Evolutionary conservation across 1,284 basidiomycete species (phyloP), one percentile per base, ranked within the genome.

Genomic region (Takashimella koratensis): DNA sequence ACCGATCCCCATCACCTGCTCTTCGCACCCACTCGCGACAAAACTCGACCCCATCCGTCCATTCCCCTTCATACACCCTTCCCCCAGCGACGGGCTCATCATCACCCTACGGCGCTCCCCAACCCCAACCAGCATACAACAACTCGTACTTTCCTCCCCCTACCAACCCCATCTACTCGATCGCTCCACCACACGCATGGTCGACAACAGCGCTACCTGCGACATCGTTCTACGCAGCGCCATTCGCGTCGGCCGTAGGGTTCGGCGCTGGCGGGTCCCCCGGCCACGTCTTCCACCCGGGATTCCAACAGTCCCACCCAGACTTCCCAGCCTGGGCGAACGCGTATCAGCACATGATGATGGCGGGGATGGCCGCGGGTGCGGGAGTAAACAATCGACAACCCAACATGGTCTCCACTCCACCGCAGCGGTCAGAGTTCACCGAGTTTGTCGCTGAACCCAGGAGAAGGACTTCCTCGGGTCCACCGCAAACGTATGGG

Each of bases 261-360:
- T 10, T 25, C 22, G 2, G 25, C 48, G 41, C 22, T 53, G 49
- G 21, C 30, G 43, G 24, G 53, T n/a, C n/a, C n/a, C n/a, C n/a
- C n/a, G 51, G 40, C 45, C 45, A 13, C 26, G 58, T 59, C 21
- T 60, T 60, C 47, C 60, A 63, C 22, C 63, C 55, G 13, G 63
- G 61, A n/a, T 67, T 64, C 43, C 59, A 56, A 40, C 68, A 68
- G 52, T 56, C 53, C 30, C 66, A 62, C 39, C 61, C 64, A 20
- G 71, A 74, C 50, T 73, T 72, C 49, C 65, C 68, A 11, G 71
- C 71, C 10, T 74, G 73, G 73, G 66, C 73, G 20, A 66, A 70
- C 51, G 71, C 70, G n/a, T 74, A 74, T 49, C 67, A 71, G 46
- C 71, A 72, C 23, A 73, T 73, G 71, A 60, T 73, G 11, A 65